Evolutionary conservation across 2,329 filamentous ascomycete species (phyloP).

Genomic region (Colletotrichum sp.): DNA sequence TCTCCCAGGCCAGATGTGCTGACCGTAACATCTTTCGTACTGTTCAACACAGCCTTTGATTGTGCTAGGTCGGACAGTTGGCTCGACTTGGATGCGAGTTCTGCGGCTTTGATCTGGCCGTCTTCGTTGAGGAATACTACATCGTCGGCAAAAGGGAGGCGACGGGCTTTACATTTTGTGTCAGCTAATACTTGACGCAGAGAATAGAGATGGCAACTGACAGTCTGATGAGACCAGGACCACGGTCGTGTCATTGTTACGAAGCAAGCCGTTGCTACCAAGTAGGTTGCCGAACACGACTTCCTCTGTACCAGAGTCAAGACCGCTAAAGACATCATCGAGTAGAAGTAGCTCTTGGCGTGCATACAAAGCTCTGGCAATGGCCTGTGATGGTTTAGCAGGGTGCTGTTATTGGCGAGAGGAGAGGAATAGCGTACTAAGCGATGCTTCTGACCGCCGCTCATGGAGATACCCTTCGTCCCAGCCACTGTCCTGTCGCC

Average conservation of each 20-base stretch:
- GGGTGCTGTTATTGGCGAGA: fast-evolving
- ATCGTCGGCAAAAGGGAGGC: slow-evolving; percentile 21
- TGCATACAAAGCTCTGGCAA: slow-evolving; percentile 35
- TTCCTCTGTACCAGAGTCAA: slow-evolving; percentile 32
- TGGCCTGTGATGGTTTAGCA: slow-evolving; percentile 14
- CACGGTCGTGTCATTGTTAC: slow-evolving; percentile 25
- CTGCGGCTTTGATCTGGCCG: neutral
- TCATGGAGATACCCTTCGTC: slow-evolving; percentile 39
- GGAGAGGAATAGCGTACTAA: slow-evolving; percentile 15
- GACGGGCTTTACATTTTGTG: neutral
- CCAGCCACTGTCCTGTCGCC: slow-evolving; percentile 39
- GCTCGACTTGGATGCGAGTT: neutral
- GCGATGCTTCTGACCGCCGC: slow-evolving; percentile 41
- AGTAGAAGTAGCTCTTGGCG: slow-evolving; percentile 27
- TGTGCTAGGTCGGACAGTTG: neutral
- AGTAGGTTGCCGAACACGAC: slow-evolving; percentile 28
- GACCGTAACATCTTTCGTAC: fast-evolving
- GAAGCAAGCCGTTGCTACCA: slow-evolving; percentile 26
- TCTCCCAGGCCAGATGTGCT: neutral
- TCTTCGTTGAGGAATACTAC: neutral
- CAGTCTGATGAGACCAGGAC: slow-evolving; percentile 13
- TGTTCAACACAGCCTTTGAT: no score
- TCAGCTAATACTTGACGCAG: neutral
- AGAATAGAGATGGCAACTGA: neutral
- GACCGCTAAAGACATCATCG: slow-evolving; percentile 36